Conservation (phyloP, 352 stramenopile genomes). For the Pythium sp. region DNA sequence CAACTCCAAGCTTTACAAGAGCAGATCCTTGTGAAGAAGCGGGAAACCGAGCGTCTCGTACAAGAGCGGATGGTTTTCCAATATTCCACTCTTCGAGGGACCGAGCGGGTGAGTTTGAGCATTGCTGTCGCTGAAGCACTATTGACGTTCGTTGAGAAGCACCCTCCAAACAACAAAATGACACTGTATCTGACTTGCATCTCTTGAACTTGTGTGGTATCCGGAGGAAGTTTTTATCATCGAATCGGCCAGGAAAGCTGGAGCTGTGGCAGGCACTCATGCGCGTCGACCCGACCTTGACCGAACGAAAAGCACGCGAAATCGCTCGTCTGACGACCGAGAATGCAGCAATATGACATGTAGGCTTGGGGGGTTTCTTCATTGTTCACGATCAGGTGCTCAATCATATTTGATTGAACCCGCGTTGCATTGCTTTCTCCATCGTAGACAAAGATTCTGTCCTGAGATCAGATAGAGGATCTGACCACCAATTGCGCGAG, state of each 20-base stretch:
- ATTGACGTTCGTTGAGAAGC: neutral
- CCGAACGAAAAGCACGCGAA: conserved; percentile 48
- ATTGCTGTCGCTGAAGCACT: neutral
- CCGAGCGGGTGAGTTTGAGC: conserved; percentile 41
- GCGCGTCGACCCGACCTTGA: conserved; percentile 57
- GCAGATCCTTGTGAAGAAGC: conserved; percentile 67
- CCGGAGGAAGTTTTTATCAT: conserved; percentile 38
- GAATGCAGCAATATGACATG: conserved; percentile 2
- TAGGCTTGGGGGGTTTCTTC: neutral
- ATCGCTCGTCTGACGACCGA: conserved; percentile 27
- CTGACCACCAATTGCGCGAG: conserved; percentile 38
- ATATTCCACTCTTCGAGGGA: conserved; percentile 53
- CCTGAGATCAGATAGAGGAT: neutral
- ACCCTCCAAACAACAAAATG: neutral
- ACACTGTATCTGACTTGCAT: conserved; percentile 2
- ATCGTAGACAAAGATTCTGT: neutral
- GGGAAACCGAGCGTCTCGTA: conserved; percentile 60
- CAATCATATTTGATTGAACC: neutral
- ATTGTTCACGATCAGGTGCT: neutral
- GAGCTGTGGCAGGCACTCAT: conserved; percentile 70
- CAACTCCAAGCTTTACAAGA: conserved; percentile 56
- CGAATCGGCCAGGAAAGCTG: conserved; percentile 43
- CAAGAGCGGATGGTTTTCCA: conserved; percentile 54
- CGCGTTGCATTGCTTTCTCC: neutral
- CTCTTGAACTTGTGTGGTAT: neutral